A percentile compares a stretch with the other conserved stretches of the same genome.
Evolutionary conservation across 148 eudicot genomes (phyloP).

Genomic region (Rhododendron vialii): DNA sequence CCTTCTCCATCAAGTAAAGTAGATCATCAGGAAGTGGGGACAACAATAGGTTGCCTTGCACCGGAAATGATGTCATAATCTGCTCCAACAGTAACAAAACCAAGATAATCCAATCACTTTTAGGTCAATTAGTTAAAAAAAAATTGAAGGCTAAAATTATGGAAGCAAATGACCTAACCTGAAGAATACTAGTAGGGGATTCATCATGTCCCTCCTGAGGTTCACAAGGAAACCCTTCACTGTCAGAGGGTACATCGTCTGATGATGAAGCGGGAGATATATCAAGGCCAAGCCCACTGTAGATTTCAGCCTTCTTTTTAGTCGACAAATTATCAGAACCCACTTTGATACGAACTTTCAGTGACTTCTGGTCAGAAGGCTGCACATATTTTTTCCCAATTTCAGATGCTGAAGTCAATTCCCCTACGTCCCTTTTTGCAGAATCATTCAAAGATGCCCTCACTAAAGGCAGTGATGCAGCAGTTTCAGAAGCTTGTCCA

Average conservation of each 20-base stretch:
- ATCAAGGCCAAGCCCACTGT: slow-evolving; percentile 90
- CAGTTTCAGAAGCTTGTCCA: slow-evolving; percentile 33
- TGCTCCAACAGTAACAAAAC: slow-evolving; percentile 33
- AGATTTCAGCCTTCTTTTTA: slow-evolving; percentile 73
- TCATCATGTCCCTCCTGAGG: slow-evolving; percentile 33
- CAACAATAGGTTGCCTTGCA: slow-evolving; percentile 40
- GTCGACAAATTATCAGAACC: slow-evolving; percentile 68
- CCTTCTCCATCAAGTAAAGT: slow-evolving; percentile 42
- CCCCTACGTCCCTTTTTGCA: slow-evolving; percentile 31
- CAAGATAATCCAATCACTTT: neutral
- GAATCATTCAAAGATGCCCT: slow-evolving; percentile 27
- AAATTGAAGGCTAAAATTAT: slow-evolving; percentile 3
- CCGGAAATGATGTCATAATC: slow-evolving; percentile 81
- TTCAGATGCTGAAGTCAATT: slow-evolving; percentile 36
- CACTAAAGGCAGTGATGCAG: slow-evolving; percentile 31
- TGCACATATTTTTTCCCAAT: slow-evolving; percentile 22
- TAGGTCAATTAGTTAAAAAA: neutral
- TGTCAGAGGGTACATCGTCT: slow-evolving; percentile 55
- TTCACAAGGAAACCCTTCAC: slow-evolving; percentile 49
- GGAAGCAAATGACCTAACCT: slow-evolving; percentile 37
- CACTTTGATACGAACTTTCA: slow-evolving; percentile 82
- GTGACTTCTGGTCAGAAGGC: slow-evolving; percentile 51
- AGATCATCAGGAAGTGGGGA: slow-evolving; percentile 76
- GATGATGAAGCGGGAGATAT: slow-evolving; percentile 76
- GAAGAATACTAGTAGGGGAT: slow-evolving; percentile 78